Evolutionary conservation across 1,284 basidiomycete genomes (phyloP).

Genomic region (Fomitiporia mediterranea): DNA sequence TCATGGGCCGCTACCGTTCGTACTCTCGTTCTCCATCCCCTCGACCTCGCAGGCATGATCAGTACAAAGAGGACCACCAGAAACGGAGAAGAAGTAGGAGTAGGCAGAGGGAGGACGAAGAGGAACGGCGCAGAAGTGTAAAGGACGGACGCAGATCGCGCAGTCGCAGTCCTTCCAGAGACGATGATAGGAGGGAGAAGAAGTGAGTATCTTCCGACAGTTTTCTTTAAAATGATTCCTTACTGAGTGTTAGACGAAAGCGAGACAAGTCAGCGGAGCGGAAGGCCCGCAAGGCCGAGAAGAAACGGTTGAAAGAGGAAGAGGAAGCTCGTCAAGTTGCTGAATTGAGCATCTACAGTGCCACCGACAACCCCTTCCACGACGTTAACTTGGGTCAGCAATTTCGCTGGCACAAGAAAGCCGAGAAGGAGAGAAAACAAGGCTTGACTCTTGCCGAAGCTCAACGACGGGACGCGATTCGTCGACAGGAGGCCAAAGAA

Average conservation of each 20-base stretch:
- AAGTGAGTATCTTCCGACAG: constrained; percentile 42
- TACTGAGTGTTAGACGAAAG: constrained; percentile 52
- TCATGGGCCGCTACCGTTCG: constrained; percentile 35
- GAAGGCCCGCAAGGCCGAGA: constrained; percentile 75
- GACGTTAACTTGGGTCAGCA: constrained; percentile 93
- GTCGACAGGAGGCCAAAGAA: constrained; percentile 89
- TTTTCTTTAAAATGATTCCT: not conserved
- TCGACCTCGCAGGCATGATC: constrained; percentile 34
- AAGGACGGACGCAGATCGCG: constrained; percentile 19
- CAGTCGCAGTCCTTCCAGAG: constrained; percentile 33
- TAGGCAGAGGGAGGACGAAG: constrained; percentile 34
- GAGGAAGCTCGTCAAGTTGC: constrained; percentile 85
- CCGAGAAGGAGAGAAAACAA: constrained; percentile 89
- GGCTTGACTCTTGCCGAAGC: constrained; percentile 82
- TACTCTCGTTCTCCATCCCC: constrained; percentile 47
- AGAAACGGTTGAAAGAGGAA: constrained; percentile 75
- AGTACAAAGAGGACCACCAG: constrained; percentile 32
- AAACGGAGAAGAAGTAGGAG: constrained; percentile 40
- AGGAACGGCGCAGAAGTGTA: constrained; percentile 6
- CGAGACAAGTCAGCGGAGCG: constrained; percentile 77
- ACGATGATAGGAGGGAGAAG: constrained; percentile 47
- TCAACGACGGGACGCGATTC: constrained; percentile 72
- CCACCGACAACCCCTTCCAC: constrained; percentile 95
- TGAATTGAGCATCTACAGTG: constrained; percentile 89
- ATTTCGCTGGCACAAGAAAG: constrained; percentile 98